phyloP scores from a whole-genome alignment of 129 eudicot species.

The Flaveria brownii region DNA sequence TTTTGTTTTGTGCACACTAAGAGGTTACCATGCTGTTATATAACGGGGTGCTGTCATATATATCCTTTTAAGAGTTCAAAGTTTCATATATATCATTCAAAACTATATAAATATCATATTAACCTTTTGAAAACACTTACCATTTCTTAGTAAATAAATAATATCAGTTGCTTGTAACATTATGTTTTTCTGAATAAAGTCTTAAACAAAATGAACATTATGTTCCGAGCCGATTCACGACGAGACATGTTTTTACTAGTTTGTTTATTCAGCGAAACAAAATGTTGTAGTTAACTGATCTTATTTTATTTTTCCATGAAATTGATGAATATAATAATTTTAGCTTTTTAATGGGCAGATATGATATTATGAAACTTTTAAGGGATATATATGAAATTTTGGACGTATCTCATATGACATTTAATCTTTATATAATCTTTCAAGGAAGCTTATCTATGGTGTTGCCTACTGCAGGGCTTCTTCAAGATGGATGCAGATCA shows the following conservation, averaged over 20 bases:
- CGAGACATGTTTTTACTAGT: background rate
- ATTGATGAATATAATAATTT: background rate
- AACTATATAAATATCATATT: background rate
- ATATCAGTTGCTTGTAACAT: background rate
- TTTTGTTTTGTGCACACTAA: conserved; percentile 14
- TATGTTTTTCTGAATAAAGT: background rate
- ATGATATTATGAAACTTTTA: background rate
- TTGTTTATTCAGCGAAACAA: background rate
- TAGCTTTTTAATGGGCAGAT: background rate
- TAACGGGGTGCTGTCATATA: background rate
- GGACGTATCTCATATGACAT: background rate
- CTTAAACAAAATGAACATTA: background rate
- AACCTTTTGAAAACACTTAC: background rate
- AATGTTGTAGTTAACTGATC: background rate
- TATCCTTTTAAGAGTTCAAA: background rate
- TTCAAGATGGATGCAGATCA: conserved; percentile 85
- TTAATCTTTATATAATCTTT: background rate
- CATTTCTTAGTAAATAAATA: background rate
- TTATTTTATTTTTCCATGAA: background rate
- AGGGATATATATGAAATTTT: background rate
- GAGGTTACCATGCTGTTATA: conserved; percentile 1
- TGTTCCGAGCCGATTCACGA: background rate
- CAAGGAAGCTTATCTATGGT: conserved; percentile 17
- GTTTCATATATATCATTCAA: background rate
- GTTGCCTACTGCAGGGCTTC: conserved; percentile 60